Evolutionary conservation across 208 protist species (phyloP).

Genomic region (Trypanosoma mega): DNA sequence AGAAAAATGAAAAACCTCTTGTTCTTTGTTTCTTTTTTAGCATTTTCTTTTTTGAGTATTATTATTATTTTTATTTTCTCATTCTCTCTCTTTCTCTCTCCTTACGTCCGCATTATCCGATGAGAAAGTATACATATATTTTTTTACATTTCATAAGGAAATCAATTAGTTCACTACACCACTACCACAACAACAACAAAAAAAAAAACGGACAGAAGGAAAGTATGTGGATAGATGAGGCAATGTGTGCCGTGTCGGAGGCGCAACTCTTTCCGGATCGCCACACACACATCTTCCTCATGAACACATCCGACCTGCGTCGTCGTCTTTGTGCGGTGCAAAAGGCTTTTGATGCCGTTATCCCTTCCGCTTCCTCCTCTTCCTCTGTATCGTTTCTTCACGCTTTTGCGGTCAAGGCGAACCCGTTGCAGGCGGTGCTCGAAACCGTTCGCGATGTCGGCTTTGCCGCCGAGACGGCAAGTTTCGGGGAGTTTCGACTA

Average conservation of each 20-base stretch:
- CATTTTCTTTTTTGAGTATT: no score
- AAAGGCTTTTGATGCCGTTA: conserved; percentile 28
- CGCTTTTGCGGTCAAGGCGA: conserved; percentile 66
- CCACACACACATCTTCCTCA: conserved; percentile 57
- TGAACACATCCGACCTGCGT: conserved; percentile 36
- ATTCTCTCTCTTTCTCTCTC: no score
- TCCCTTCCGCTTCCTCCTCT: conserved; percentile 9
- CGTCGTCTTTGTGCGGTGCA: conserved; percentile 36
- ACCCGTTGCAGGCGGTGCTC: conserved; percentile 53
- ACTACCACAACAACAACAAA: not conserved
- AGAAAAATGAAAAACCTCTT: no score
- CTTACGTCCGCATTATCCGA: no score
- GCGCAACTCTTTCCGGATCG: conserved; percentile 36
- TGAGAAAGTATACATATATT: no score
- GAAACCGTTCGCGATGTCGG: conserved; percentile 26
- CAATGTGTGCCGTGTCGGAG: conserved; percentile 41
- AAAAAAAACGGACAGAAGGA: not conserved
- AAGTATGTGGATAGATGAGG: conserved; percentile 40
- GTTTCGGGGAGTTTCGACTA: conserved; percentile 61
- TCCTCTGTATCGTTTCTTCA: conserved; percentile 35
- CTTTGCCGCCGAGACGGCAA: conserved; percentile 59
- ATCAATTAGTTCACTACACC: no score
- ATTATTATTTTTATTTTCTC: no score
- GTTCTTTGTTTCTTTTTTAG: no score
- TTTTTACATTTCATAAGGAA: no score